Percentiles rank a stretch among this genome's conserved stretches.
Conservation (phyloP, 2,329 filamentous ascomycete species). For the Colletotrichum sp. region DNA sequence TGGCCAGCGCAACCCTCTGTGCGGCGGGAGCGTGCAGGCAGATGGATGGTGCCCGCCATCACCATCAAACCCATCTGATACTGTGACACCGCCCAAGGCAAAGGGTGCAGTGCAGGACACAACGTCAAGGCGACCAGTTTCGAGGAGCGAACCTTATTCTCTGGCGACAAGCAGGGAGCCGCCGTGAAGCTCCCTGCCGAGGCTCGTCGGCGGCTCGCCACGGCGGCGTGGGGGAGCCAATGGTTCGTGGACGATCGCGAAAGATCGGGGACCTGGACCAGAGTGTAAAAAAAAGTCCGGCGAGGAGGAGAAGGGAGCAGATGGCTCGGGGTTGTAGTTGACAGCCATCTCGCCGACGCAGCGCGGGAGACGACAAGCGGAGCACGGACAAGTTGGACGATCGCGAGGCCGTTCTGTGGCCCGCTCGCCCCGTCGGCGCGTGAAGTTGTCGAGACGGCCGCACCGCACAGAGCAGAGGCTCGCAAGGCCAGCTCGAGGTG, state of each 20-base stretch:
- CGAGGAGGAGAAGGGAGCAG: neutral
- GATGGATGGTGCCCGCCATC: neutral
- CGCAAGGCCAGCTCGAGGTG: neutral
- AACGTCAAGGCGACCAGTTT: conserved; percentile 15
- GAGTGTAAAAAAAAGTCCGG: neutral
- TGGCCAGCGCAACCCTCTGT: conserved; percentile 1
- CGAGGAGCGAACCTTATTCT: conserved; percentile 4
- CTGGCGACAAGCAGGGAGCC: neutral
- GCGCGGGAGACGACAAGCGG: neutral
- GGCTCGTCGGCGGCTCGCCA: neutral
- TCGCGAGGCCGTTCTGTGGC: neutral
- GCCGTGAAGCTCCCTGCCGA: neutral
- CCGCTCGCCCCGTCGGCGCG: neutral
- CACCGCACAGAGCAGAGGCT: conserved; percentile 11
- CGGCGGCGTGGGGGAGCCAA: neutral
- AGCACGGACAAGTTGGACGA: conserved; percentile 1
- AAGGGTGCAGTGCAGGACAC: neutral
- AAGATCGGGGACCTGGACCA: neutral
- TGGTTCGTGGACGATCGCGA: neutral
- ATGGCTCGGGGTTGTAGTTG: neutral
- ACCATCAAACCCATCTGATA: conserved; percentile 20
- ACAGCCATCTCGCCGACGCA: neutral
- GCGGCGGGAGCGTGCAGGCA: conserved; percentile 8
- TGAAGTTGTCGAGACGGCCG: neutral
- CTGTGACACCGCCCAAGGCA: conserved; percentile 5